Base-by-base conservation (phyloP, 202 grass and related monocot species). In the Panicum hallii region DNA sequence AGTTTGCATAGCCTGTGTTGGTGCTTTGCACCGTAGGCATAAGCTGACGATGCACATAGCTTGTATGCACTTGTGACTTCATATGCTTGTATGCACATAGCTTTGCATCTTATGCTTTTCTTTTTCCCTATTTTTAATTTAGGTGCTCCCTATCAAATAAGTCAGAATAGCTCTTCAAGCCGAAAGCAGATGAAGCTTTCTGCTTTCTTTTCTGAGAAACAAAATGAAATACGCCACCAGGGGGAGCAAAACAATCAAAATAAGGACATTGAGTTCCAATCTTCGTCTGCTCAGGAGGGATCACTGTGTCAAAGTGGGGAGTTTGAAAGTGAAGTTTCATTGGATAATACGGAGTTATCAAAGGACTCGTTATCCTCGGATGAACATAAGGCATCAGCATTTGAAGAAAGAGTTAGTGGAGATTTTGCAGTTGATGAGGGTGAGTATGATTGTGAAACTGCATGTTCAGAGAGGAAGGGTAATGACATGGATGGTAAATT, bases 171-270 rank as follows among this genome's bases (percentile, higher is more conserved):
- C 86, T 75, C 80, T 83, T 76, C 87, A 86, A 77, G 78, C 65
- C 83, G 77, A 78, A 97, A 97, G 85, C 95, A 97, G 62, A 88
- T 81, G 40, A 97, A 97, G 63, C 89, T 97, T 84, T 95, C 87
- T 86, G 30, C 92, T 85, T 97, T 94, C 90, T 97, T 97, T 94
- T 81, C 77, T 66, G 88, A 41, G 83, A 92, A 88, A 83, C 78
- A 86, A 55, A 65, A 41, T 81, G 78, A 54, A 84, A 87, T 19
- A n/a, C 20, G 14, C 15, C 28, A 87, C 70, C 54, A 75, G 62
- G 81, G 56, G 32, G 79, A 16, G 30, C 67, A 16, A 61, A 90
- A 55, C 48, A 70, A 79, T 75, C 67, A 69, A 53, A 85, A 41
- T 53, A 61, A 78, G 53, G 78, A 52, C 46, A 47, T 47, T 70